phyloP scores from a whole-genome alignment of 2,329 filamentous ascomycete genomes.

The Pseudogymnoascus sp. region DNA sequence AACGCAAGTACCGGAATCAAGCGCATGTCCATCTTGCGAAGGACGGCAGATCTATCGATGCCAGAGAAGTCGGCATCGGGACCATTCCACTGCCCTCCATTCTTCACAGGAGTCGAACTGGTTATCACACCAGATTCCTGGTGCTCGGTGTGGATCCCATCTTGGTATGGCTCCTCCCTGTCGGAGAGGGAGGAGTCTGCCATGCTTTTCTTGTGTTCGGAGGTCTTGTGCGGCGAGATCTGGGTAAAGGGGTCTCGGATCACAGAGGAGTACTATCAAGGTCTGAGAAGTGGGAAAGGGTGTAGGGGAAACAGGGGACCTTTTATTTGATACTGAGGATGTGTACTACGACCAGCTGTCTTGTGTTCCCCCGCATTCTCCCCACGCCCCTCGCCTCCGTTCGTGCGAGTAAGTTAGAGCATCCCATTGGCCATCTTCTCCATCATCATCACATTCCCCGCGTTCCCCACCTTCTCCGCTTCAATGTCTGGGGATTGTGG shows the following conservation, averaged over 20 bases:
- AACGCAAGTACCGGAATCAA: constrained; percentile 61
- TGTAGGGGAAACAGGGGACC: background rate
- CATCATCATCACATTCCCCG: background rate
- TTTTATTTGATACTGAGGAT: background rate
- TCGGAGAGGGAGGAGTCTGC: constrained; percentile 2
- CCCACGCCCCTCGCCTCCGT: background rate
- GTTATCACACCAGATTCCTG: background rate
- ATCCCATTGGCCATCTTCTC: background rate
- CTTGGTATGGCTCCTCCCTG: background rate
- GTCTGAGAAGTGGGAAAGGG: background rate
- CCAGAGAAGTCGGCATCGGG: background rate
- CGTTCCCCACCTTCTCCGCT: background rate
- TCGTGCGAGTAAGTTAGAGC: background rate
- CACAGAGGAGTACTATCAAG: background rate
- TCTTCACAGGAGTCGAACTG: background rate
- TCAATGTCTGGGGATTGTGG: constrained; percentile 1
- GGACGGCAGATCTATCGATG: background rate
- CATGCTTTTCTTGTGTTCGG: background rate
- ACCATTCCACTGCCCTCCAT: background rate
- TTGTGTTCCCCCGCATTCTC: background rate
- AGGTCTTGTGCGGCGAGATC: background rate
- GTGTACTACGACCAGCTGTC: background rate
- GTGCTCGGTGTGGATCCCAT: background rate
- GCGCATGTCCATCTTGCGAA: constrained; percentile 47
- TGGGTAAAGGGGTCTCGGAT: background rate